Percentiles rank a stretch among this genome's conserved stretches.
Evolutionary conservation across 108 stramenopile species (phyloP).

Genomic region (Cyclotella baltica): DNA sequence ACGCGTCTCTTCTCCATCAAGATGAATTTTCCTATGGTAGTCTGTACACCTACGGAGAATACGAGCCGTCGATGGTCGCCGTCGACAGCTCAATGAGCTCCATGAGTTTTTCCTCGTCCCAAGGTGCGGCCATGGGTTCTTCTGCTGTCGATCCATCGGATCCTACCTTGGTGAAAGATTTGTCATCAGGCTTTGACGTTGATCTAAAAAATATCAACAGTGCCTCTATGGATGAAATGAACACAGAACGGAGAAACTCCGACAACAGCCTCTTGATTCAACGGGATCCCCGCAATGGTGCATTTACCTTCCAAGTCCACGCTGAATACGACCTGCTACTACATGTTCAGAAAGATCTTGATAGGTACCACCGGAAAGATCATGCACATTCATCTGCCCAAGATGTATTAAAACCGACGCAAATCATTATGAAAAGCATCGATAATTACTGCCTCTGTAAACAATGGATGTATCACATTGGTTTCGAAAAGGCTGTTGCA

Average conservation of each 20-base stretch:
- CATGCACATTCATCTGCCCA: not conserved
- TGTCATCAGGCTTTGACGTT: not conserved
- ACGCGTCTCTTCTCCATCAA: conserved; percentile 14
- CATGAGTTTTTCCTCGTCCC: not conserved
- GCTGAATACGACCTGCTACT: conserved; percentile 61
- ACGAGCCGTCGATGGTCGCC: not conserved
- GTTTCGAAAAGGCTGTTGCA: conserved; percentile 71
- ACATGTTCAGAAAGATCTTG: conserved; percentile 60
- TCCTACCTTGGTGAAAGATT: not conserved
- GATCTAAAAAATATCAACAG: not conserved
- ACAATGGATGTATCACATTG: conserved; percentile 96
- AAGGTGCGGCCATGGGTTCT: not conserved
- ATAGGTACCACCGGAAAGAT: conserved; percentile 8
- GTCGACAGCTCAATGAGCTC: not conserved
- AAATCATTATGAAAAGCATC: conserved; percentile 56
- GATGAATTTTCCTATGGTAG: conserved; percentile 27
- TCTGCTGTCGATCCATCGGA: not conserved
- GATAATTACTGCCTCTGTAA: conserved; percentile 78
- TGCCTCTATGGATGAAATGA: not conserved
- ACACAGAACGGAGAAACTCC: not conserved
- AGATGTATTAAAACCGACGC: not conserved
- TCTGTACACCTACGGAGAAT: conserved; percentile 19
- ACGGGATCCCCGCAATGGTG: conserved; percentile 49
- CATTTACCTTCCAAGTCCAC: conserved; percentile 53
- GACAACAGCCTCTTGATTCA: conserved; percentile 17